A percentile compares a stretch with the other conserved stretches of the same genome.
Conservation (phyloP, 176 grass and related monocot genomes). For the Aegilops umbellulata region DNA sequence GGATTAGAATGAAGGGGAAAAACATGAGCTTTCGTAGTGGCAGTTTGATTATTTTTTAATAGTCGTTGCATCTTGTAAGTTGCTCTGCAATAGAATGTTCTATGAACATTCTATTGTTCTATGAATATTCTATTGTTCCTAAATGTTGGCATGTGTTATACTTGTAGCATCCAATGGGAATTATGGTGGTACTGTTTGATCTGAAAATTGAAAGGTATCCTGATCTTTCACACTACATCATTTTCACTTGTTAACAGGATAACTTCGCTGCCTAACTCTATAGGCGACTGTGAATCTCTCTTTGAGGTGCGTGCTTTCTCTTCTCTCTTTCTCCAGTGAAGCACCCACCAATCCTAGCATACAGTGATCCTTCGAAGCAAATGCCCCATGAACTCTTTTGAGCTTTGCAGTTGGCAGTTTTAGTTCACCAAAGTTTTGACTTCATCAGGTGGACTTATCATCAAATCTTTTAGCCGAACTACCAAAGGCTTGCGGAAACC, state of each 20-base stretch:
- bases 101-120: not conserved
- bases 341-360: not conserved
- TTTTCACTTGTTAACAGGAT: conserved; percentile 58
- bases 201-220: not conserved
- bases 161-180: not conserved
- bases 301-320: conserved; percentile 48
- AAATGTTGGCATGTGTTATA: too few relatives aligned
- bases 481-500: conserved; percentile 67
- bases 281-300: conserved; percentile 80
- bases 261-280: conserved; percentile 64
- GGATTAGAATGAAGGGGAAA: not conserved
- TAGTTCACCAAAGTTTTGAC: conserved; percentile 19
- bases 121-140: not conserved
- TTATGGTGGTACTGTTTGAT: conserved; percentile 24
- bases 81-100: not conserved
- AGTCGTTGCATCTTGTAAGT: not conserved
- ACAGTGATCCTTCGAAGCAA: not conserved
- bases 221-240: not conserved
- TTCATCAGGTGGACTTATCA: conserved; percentile 76
- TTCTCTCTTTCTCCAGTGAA: not conserved
- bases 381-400: conserved; percentile 2
- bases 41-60: not conserved
- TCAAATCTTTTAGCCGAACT: conserved; percentile 79
- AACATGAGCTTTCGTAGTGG: not conserved
- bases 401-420: conserved; percentile 12